Base-by-base conservation (phyloP, 2,329 filamentous ascomycete species). In the Cordyceps cateniannulata region DNA sequence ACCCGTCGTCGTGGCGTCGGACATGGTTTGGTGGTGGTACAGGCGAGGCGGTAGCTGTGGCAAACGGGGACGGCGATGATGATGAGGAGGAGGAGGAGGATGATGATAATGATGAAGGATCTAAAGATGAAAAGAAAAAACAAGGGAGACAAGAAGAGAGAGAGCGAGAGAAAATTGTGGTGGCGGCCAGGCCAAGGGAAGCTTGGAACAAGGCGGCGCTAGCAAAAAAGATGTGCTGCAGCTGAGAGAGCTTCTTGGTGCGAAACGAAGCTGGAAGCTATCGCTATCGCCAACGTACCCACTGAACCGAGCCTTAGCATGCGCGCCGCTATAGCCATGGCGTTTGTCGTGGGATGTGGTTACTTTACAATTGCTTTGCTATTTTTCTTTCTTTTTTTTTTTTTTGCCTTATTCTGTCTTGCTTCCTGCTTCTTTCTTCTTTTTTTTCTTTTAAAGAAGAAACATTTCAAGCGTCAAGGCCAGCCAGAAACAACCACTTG, bases 1-100 rank as follows among this genome's bases (percentile, higher is more conserved):
- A 66, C 72, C 69, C 16, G 73, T 76, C 38, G 70, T 69, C 52
- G 73, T 74, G 42, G 73, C 67, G 57, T 72, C 72, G 53, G 72
- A 69, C 69, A 73, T 75, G 59, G 22, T 16, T 32, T 38, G 29
- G 49, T 48, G 45, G 45, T 48, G 45, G 45, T 27, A n/a, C 29
- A 7, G 27, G 27, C 7, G 42, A 20, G 25, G 16, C 6, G 24
- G 10, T 2, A n/a, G 38, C 14, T n/a, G 38, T 10, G 7, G 10
- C 14, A 42, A 42, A 48, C 12, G 44, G 20, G 25, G 20, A n/a
- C 5, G 20, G 27, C 3, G 12, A 25, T 25, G 16, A n/a, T 40
- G 38, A 40, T 40, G 18, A 10, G 10, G 18, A 40, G 16, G 38
- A 40, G 16, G 18, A 10, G 10, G 18, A 40, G 16, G 32, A 35